Percentiles rank a stretch among this genome's conserved stretches.
Evolutionary conservation across 257 asterid genomes (phyloP).

Genomic region (Verbena officinalis): DNA sequence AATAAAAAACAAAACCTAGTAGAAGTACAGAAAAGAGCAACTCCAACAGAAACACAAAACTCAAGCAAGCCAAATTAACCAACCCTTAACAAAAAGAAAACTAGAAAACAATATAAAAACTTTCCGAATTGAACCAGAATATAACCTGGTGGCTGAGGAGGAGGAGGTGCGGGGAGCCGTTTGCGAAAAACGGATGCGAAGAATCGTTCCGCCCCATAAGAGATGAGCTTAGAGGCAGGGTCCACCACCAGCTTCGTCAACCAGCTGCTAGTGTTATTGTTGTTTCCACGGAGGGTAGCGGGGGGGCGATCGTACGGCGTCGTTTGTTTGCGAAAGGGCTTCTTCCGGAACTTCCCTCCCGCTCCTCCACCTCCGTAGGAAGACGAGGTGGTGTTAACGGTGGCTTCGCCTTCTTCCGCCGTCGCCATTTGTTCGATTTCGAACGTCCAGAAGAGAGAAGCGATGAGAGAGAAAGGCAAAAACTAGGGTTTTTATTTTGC

Average conservation of each 20-base stretch:
- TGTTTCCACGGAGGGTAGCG: slow-evolving; percentile 35
- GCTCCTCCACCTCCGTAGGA: slow-evolving; percentile 62
- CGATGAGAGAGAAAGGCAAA: slow-evolving; percentile 16
- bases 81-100: neutral
- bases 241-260: slow-evolving; percentile 73
- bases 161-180: slow-evolving; percentile 56
- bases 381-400: slow-evolving; percentile 44
- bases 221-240: slow-evolving; percentile 78
- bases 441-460: slow-evolving; percentile 31
- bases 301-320: slow-evolving; percentile 91
- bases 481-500: slow-evolving; percentile 52
- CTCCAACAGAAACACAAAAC: neutral
- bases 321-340: slow-evolving; percentile 53
- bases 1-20: neutral
- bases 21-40: neutral
- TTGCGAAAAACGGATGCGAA: slow-evolving; percentile 60
- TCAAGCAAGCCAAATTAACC: neutral
- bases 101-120: neutral
- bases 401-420: slow-evolving; percentile 59
- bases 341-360: slow-evolving; percentile 83
- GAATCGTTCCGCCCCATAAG: slow-evolving; percentile 70
- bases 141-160: slow-evolving; percentile 59
- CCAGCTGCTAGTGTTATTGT: slow-evolving; percentile 54
- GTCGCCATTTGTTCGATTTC: slow-evolving; percentile 61
- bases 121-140: neutral